Evolutionary conservation across 1,284 basidiomycete genomes (phyloP).

Genomic region (Boletellus sp.): DNA sequence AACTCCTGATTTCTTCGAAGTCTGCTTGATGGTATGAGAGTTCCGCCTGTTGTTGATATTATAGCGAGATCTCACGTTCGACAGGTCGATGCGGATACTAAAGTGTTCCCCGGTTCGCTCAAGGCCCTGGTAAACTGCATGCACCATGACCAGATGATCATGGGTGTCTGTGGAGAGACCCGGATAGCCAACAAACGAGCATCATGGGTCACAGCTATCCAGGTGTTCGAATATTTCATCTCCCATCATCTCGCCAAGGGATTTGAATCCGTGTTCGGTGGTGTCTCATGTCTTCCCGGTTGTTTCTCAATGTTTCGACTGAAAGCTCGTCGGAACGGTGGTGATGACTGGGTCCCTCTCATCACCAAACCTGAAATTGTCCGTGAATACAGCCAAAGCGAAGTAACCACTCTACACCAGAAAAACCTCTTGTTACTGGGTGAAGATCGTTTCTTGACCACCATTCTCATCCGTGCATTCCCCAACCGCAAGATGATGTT

Average conservation of each 20-base stretch:
- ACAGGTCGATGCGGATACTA: slow-evolving; percentile 97
- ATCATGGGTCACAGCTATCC: slow-evolving; percentile 97
- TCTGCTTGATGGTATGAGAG: slow-evolving; percentile 86
- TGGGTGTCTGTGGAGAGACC: slow-evolving; percentile 99
- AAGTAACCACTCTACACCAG: slow-evolving; percentile 93
- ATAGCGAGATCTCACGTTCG: slow-evolving; percentile 13
- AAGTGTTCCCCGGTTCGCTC: slow-evolving; percentile 84
- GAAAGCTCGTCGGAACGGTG: slow-evolving; percentile 84
- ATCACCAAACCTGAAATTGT: slow-evolving; percentile 98
- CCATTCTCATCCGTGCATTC: slow-evolving; percentile 92
- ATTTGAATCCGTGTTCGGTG: slow-evolving; percentile 98
- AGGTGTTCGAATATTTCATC: slow-evolving; percentile 99
- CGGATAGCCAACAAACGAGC: slow-evolving; percentile 97
- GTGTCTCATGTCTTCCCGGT: slow-evolving; percentile 97
- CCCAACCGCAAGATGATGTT: slow-evolving; percentile 99
- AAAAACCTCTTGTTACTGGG: slow-evolving; percentile 96
- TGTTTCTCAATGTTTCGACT: slow-evolving; percentile 99
- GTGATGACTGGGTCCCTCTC: slow-evolving; percentile 97
- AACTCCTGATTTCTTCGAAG: slow-evolving; percentile 99
- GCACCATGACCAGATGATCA: slow-evolving; percentile 97
- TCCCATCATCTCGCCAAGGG: slow-evolving; percentile 98
- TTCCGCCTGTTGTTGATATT: neutral
- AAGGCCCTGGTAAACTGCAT: slow-evolving; percentile 92
- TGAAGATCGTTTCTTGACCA: slow-evolving; percentile 98
- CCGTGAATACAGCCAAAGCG: slow-evolving; percentile 92